Conservation (phyloP, 2,329 filamentous ascomycete genomes). For the Phaeophleospora eucalypticola region DNA sequence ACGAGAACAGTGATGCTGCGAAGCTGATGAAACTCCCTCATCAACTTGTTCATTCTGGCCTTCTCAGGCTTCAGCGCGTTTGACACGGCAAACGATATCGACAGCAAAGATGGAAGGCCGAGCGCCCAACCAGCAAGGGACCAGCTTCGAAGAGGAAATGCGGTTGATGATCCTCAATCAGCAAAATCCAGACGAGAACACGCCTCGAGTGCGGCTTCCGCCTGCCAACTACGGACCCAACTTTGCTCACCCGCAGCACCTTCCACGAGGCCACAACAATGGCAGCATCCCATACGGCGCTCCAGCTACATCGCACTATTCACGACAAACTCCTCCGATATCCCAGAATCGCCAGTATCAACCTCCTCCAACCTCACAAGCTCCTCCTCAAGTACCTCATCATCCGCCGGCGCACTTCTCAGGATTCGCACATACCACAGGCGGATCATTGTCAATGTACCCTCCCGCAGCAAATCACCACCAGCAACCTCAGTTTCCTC, state of each 20-base stretch:
- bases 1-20: background rate
- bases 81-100: background rate
- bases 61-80: too few species aligned
- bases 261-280: background rate
- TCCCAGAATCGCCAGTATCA: too few species aligned
- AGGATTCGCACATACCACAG: too few species aligned
- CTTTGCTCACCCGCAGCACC: background rate
- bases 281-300: background rate
- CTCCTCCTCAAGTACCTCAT: background rate
- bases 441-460: too few species aligned
- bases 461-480: too few species aligned
- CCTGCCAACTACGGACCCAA: background rate
- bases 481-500: background rate
- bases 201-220: background rate
- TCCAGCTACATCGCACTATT: background rate
- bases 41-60: too few species aligned
- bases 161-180: background rate
- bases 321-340: too few species aligned
- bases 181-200: background rate
- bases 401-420: background rate
- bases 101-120: background rate
- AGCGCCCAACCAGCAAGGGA: background rate
- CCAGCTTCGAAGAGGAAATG: background rate
- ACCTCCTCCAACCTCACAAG: too few species aligned
- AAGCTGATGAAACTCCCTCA: too few species aligned